phyloP scores from a whole-genome alignment of 140 eudicot species.

The Anethum foeniculum region DNA sequence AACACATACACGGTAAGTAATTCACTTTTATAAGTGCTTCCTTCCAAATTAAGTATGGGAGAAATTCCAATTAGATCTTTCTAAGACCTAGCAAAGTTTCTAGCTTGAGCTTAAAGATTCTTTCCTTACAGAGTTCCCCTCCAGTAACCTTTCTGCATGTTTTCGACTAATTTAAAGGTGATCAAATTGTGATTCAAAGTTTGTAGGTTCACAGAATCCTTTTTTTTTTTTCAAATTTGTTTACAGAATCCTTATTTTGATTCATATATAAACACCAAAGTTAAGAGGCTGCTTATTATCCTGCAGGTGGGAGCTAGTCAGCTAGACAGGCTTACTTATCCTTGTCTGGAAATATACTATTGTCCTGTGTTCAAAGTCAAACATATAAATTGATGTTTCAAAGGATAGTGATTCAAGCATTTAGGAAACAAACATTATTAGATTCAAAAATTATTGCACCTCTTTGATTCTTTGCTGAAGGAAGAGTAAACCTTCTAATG shows the following conservation, averaged over 20 bases:
- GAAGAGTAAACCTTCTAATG: constrained; percentile 31
- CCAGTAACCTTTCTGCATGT: background rate
- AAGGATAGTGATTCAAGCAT: background rate
- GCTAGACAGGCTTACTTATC: background rate
- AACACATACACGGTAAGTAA: background rate
- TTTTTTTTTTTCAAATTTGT: background rate
- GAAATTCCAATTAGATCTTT: background rate
- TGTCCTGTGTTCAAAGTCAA: background rate
- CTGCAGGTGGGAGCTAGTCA: background rate
- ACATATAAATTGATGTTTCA: background rate
- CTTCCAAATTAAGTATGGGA: background rate
- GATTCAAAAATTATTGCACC: constrained; percentile 18
- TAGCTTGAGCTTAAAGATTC: background rate
- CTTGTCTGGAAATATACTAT: background rate
- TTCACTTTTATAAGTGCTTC: background rate
- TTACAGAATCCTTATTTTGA: background rate
- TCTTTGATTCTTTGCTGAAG: constrained; percentile 45
- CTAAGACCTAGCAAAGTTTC: background rate
- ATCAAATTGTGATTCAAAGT: background rate
- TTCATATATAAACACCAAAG: background rate
- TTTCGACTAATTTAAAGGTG: background rate
- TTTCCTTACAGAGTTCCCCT: background rate
- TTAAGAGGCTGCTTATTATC: background rate
- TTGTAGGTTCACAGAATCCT: background rate
- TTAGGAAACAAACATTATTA: background rate